These are phyloP conservation scores for Bombardia bombarda DNA, from an alignment of 495 filamentous ascomycete genomes.

Conservation along the genomic window DNA sequence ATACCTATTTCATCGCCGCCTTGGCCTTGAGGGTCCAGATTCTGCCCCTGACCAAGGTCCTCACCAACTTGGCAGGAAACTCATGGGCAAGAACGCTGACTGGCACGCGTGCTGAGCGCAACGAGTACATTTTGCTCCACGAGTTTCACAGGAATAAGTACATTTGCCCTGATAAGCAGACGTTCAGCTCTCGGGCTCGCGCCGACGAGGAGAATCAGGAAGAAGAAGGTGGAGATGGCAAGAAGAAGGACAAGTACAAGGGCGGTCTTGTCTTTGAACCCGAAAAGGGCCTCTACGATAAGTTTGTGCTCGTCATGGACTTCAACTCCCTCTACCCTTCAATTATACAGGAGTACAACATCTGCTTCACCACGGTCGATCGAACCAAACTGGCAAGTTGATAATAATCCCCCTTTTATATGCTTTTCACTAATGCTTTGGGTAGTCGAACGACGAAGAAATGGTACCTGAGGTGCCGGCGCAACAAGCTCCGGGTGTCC, in stretches of 20 bases:
- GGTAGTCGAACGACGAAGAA: constrained; percentile 71
- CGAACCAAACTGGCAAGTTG: constrained; percentile 50
- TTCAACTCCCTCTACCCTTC: constrained; percentile 98
- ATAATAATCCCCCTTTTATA: not conserved
- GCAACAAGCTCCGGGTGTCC: constrained; percentile 66
- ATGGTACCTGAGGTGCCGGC: constrained; percentile 60
- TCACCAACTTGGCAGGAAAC: constrained; percentile 95
- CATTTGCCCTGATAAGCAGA: constrained; percentile 89
- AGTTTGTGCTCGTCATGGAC: constrained; percentile 96
- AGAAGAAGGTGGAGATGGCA: constrained; percentile 59
- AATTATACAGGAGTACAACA: constrained; percentile 98
- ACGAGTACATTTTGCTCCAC: constrained; percentile 97
- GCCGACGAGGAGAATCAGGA: constrained; percentile 53
- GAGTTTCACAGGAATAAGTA: constrained; percentile 95
- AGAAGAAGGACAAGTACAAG: constrained; percentile 99
- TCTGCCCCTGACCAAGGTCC: constrained; percentile 84
- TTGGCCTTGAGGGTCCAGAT: constrained; percentile 82
- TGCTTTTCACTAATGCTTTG: constrained; percentile 12
- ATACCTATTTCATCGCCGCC: constrained; percentile 93
- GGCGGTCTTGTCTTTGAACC: constrained; percentile 97
- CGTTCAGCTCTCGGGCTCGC: constrained; percentile 60
- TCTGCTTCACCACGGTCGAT: constrained; percentile 97
- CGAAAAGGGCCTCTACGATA: constrained; percentile 94
- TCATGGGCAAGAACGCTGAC: constrained; percentile 96
- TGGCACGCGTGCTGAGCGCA: constrained; percentile 91